Evolutionary conservation across 2,329 filamentous ascomycete species (phyloP).

Genomic region (Thyridium curvatum): DNA sequence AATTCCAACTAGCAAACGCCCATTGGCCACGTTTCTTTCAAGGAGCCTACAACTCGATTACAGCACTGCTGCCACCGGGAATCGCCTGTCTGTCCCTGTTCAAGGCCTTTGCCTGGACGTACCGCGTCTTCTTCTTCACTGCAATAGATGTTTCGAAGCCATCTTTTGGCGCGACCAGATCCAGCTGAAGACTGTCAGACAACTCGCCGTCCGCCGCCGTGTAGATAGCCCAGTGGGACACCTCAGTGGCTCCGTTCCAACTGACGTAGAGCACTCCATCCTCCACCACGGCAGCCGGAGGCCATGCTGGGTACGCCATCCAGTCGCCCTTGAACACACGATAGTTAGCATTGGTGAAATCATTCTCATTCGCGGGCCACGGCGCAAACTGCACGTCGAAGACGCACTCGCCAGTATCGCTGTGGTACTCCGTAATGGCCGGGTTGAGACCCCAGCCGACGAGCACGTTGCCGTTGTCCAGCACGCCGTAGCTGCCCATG

Average conservation of each 20-base stretch:
- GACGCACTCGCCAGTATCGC: constrained; percentile 26
- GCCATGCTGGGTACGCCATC: constrained; percentile 16
- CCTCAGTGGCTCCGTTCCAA: constrained; percentile 25
- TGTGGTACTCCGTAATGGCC: constrained; percentile 36
- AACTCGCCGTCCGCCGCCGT: too few relatives aligned
- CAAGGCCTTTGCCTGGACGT: too few relatives aligned
- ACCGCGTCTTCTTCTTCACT: too few relatives aligned
- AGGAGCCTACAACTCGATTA: too few relatives aligned
- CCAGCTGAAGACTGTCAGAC: too few relatives aligned
- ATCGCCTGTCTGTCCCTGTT: too few relatives aligned
- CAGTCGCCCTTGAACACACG: constrained; percentile 17
- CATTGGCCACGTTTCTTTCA: too few relatives aligned
- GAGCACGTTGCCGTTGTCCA: constrained; percentile 29
- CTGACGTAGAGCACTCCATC: constrained; percentile 16
- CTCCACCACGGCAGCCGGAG: constrained; percentile 11
- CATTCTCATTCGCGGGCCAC: constrained; percentile 8
- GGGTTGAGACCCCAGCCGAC: constrained; percentile 40
- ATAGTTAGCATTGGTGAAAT: constrained; percentile 13
- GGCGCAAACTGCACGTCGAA: constrained; percentile 34
- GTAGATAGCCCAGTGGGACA: constrained; percentile 10
- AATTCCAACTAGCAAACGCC: too few relatives aligned
- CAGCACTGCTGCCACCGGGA: too few relatives aligned
- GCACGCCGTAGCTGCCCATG: constrained; percentile 30
- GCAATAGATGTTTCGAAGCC: too few relatives aligned
- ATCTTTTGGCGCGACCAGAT: too few relatives aligned